Evolutionary conservation across 1,284 basidiomycete genomes (phyloP), one percentile per base, ranked within the genome.

Genomic region (Leccinum cinnamomeum): DNA sequence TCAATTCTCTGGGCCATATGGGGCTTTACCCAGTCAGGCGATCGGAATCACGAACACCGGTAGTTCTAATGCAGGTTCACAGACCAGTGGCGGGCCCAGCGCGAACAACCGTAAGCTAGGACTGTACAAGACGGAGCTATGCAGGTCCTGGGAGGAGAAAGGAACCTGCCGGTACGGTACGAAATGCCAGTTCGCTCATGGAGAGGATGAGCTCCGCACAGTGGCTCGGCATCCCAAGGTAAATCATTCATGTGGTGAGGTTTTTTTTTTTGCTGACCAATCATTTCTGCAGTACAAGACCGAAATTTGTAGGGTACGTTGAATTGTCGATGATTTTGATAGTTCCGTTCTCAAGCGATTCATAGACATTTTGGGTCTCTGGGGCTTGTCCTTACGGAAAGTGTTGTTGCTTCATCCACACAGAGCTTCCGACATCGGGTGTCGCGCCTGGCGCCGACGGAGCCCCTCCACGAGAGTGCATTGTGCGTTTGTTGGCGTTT

Each of bases 101-200:
- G 89, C 91, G 4, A 94, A 93, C 76, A 95, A 95, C 71, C 83
- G 91, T 67, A 96, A 96, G 78, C 76, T 92, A 37, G 91, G 90
- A 23, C 74, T 95, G 55, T 96, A 95, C 82, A 96, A 96, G 82
- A 96, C 94, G 0, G 94, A 96, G 73, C 70, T 95, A 39, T 96
- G 94, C 77, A 82, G 94, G 65, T 94, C 92, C 73, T 96, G 94
- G 93, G 94, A 95, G 75, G 94, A 96, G 78, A 94, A 94, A 72
- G 92, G 93, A 2, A 80, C 82, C n/a, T 96, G 94, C 75, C 83
- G 92, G 53, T 96, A 96, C 70, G 90, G 89, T 8, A 76, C 84
- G 44, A 95, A 94, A 76, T 95, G 93, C 72, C 93, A 95, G 75
- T 95, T 95, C 72, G 93, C 94, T 28, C 94, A 96, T 70, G 94